Evolutionary conservation across 148 eudicot species (phyloP).

Genomic region (Amaranthus palmeri): DNA sequence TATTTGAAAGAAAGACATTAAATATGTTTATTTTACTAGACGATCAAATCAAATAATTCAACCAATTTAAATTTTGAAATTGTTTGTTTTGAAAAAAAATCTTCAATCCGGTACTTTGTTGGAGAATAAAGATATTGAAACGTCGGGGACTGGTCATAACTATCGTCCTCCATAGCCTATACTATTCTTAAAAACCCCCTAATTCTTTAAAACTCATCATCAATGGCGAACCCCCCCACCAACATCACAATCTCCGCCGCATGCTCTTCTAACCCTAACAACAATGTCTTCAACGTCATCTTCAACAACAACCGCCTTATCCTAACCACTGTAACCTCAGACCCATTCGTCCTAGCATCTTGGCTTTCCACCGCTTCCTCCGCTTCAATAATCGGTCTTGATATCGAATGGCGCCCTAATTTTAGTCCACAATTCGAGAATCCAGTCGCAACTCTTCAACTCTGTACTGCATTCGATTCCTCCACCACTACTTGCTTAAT

Average conservation of each 20-base stretch:
- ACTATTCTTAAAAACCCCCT: too few relatives aligned
- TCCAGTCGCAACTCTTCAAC: constrained; percentile 48
- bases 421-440: constrained; percentile 20
- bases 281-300: constrained; percentile 20
- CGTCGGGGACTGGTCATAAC: too few relatives aligned
- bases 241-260: constrained; percentile 14
- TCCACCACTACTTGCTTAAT: constrained; percentile 31
- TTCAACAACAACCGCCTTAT: constrained; percentile 21
- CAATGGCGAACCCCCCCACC: constrained; percentile 10
- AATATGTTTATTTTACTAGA: too few relatives aligned
- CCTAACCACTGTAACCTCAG: constrained; percentile 29
- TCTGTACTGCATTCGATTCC: constrained; percentile 17
- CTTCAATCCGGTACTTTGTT: too few relatives aligned
- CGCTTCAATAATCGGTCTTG: constrained; percentile 39
- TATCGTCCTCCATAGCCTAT: too few relatives aligned
- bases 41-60: too few relatives aligned
- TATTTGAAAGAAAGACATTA: too few relatives aligned
- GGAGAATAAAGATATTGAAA: neutral
- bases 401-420: constrained; percentile 57
- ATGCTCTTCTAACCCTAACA: constrained; percentile 12
- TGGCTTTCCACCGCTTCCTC: constrained; percentile 27
- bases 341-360: constrained; percentile 6
- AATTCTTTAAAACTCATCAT: neutral
- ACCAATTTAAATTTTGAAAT: too few relatives aligned
- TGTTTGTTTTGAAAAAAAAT: too few relatives aligned